phyloP scores from a whole-genome alignment of 345 rosid genomes.

The Ceriops zippeliana region DNA sequence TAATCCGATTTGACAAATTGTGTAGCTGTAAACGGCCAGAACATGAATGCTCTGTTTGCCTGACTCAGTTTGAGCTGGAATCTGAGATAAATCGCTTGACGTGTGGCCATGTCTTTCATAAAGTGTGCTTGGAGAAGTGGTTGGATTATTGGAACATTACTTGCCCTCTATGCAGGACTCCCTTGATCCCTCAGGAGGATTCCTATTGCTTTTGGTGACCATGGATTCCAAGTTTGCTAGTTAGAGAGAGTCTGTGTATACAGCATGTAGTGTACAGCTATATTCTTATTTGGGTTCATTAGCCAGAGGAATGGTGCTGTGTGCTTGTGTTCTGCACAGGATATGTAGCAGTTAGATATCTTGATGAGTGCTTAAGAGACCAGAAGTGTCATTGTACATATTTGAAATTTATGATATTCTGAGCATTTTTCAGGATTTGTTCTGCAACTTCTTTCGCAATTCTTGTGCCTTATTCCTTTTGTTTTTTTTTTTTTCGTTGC shows the following conservation, averaged over 20 bases:
- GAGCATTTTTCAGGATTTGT: slow-evolving; percentile 12
- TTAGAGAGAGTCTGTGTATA: slow-evolving; percentile 15
- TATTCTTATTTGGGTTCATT: slow-evolving; percentile 2
- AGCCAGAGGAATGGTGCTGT: slow-evolving; percentile 6
- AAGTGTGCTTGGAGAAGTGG: slow-evolving; percentile 76
- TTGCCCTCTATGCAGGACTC: slow-evolving; percentile 75
- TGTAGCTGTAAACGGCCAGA: slow-evolving; percentile 41
- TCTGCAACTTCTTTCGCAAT: not conserved
- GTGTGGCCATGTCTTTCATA: slow-evolving; percentile 74
- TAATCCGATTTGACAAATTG: slow-evolving; percentile 48
- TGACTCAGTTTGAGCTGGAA: slow-evolving; percentile 50
- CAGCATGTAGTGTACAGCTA: slow-evolving; percentile 18
- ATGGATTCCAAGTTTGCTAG: not conserved
- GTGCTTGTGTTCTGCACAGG: slow-evolving; percentile 10
- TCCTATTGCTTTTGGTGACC: slow-evolving; percentile 48
- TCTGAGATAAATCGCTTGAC: slow-evolving; percentile 61
- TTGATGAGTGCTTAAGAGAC: slow-evolving; percentile 13
- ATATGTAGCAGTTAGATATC: slow-evolving; percentile 4
- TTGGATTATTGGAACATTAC: slow-evolving; percentile 67
- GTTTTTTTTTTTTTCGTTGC: not conserved
- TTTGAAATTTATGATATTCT: slow-evolving; percentile 21
- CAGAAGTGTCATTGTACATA: slow-evolving; percentile 27
- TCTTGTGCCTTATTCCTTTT: too few relatives aligned
- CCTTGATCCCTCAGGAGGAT: slow-evolving; percentile 50
- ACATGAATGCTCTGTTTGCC: slow-evolving; percentile 63